Evolutionary conservation across 108 stramenopile genomes (phyloP), one percentile per base, ranked within the genome.

Genomic region (Skeletonema tropicum): DNA sequence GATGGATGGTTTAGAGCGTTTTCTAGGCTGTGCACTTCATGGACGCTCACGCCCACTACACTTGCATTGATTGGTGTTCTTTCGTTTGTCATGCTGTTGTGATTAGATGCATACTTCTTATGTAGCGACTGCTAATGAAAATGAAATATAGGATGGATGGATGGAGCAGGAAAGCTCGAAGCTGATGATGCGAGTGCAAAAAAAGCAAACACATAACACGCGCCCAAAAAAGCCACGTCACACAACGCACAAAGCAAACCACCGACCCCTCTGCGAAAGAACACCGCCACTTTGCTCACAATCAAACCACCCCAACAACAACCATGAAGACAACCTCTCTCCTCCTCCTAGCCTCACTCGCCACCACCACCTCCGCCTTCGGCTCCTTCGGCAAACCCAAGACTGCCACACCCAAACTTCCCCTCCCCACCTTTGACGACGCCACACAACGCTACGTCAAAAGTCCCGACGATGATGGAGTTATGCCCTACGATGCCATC

Each of bases 401-500:
- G 36, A 15, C 36, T 8, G 38, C 25, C 19, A 10, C 71, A 11
- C 21, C 67, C 33, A 80, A 80, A 17, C 38, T 73, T 10, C 79
- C 80, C 21, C 71, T 81, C 7, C 85, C 85, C 15, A 83, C 73
- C 10, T 74, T 83, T 68, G 67, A 85, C 77, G 58, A 70, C n/a
- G 26, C 45, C 2, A 85, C 85, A 31, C 62, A 74, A 33, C 57
- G 73, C 13, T 85, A 68, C 45, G 69, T 49, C 41, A 78, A 74
- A 46, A 68, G 59, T 0, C 71, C 80, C 52, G 60, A 64, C 42
- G 86, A 84, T 76, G 86, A 87, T 55, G 83, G 83, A 19, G 55
- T 59, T 1, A 74, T 74, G 58, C 84, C 87, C 67, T 89, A 89
- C 70, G 84, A 85, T 31, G 77, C 88, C 33, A 57, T 86, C 38